Base-by-base conservation (phyloP, 371 early-diverging fungal species). In the Apophysomyces trapeziformis region DNA sequence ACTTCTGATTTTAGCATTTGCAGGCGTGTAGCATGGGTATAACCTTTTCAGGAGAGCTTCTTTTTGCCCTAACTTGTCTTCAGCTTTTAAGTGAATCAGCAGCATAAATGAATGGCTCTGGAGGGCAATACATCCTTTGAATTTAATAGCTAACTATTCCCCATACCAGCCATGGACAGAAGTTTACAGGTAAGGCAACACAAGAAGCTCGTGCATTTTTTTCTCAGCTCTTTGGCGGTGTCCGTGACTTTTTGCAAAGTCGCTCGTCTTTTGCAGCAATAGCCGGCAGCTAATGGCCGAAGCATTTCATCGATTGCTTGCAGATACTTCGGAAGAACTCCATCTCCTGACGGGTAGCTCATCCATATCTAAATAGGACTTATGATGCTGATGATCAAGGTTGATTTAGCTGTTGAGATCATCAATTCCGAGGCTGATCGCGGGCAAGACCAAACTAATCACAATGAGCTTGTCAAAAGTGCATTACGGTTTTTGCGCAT, bases 271-370 rank as follows among this genome's bases (percentile, higher is more conserved):
- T 60, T 38, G 26, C 39, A 43, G 45, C 60, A 39, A 45, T n/a
- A 18, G 38, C 36, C 18, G 18, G 21, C 54, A 21, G 41, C 41
- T 41, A 41, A 37, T 58, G 38, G 41, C 58, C 41, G 38, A 58
- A 14, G 37, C 58, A 58, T 58, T 37, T 57, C 50, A 61, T 46
- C 46, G 44, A 56, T 59, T 18, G 26, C 47, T 60, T 13, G 45
- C 38, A 66, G 60, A 39, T 47, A 58, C 60, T 41, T 44, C 66
- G 18, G 14, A 59, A 59, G 66, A 66, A 54, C 54, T 66, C 38
- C 60, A 50, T 66, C 60, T 66, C 36, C 59, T 60, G 35, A 66
- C 60, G 26, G 66, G 66, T 66, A 66, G 7, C 7, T 18, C 16
- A 16, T n/a, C 54, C 21, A 50, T 21, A 21, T 50, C 54, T 44